Conservation (phyloP, 176 grass and related monocot species). For the Puya raimondii region DNA sequence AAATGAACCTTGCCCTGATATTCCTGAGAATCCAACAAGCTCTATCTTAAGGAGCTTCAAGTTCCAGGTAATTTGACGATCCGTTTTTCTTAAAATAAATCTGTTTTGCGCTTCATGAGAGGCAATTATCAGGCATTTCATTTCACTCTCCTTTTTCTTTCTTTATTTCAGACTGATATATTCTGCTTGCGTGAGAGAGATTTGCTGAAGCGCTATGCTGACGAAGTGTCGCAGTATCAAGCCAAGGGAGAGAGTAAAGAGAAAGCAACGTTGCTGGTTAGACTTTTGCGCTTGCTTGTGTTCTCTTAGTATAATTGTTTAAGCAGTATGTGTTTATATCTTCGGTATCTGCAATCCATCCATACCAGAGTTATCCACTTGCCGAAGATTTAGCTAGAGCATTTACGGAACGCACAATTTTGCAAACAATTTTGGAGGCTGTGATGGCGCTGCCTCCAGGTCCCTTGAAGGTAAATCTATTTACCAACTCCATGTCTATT, state of each 20-base stretch:
- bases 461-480: conserved; percentile 59
- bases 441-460: conserved; percentile 41
- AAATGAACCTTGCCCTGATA: conserved; percentile 60
- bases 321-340: neutral
- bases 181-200: conserved; percentile 83
- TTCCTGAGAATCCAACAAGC: conserved; percentile 65
- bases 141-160: neutral
- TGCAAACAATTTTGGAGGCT: conserved; percentile 68
- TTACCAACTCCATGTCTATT: neutral
- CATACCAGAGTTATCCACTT: conserved; percentile 71
- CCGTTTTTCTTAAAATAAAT: neutral
- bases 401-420: conserved; percentile 68
- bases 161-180: conserved; percentile 51
- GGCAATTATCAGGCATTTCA: neutral
- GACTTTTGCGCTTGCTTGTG: conserved; percentile 3
- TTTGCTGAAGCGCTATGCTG: conserved; percentile 53
- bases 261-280: conserved; percentile 72
- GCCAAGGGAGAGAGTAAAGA: conserved; percentile 60
- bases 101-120: neutral
- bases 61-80: conserved; percentile 69
- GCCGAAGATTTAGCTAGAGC: conserved; percentile 83
- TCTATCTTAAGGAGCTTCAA: conserved; percentile 50
- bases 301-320: conserved; percentile 3
- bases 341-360: neutral
- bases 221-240: conserved; percentile 58